Evolutionary conservation across 768 basidiomycete genomes (phyloP).

Genomic region (Tephrocybe sp.): DNA sequence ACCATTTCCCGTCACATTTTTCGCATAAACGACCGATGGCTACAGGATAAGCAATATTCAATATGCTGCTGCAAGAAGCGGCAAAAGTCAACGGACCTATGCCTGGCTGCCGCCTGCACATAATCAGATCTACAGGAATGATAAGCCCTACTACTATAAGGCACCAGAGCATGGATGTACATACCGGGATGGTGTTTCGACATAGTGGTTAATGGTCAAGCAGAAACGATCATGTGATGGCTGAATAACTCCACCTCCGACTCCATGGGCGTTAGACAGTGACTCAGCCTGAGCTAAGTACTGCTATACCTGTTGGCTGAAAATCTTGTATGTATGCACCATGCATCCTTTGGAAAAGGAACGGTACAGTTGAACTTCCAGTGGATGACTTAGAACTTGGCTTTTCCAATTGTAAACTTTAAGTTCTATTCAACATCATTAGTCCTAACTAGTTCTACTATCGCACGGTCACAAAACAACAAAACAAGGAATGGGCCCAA

Average conservation of each 20-base stretch:
- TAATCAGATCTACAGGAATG: slow-evolving; percentile 79
- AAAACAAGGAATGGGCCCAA: slow-evolving; percentile 11
- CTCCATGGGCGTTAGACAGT: no score
- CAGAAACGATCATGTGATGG: slow-evolving; percentile 6
- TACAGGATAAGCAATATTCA: slow-evolving; percentile 28
- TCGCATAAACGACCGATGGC: slow-evolving; percentile 98
- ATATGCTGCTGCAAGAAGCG: slow-evolving; percentile 7
- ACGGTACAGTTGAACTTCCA: not conserved
- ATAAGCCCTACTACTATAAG: slow-evolving; percentile 1
- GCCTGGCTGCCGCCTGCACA: slow-evolving; percentile 97
- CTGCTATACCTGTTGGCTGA: no score
- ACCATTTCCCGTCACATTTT: slow-evolving; percentile 99
- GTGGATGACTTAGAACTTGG: no score
- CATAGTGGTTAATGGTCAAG: slow-evolving; percentile 42
- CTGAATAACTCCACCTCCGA: no score
- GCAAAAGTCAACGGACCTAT: slow-evolving; percentile 62
- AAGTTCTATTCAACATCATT: slow-evolving; percentile 7
- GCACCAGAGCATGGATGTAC: not conserved
- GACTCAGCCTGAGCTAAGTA: no score
- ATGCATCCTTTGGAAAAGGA: no score
- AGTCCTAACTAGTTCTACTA: slow-evolving; percentile 1
- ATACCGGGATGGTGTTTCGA: slow-evolving; percentile 90
- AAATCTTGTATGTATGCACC: no score
- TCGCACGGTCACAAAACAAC: slow-evolving; percentile 10
- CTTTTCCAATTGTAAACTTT: no score